phyloP scores from a whole-genome alignment of 495 filamentous ascomycete genomes.

The Cercophora sp. region DNA sequence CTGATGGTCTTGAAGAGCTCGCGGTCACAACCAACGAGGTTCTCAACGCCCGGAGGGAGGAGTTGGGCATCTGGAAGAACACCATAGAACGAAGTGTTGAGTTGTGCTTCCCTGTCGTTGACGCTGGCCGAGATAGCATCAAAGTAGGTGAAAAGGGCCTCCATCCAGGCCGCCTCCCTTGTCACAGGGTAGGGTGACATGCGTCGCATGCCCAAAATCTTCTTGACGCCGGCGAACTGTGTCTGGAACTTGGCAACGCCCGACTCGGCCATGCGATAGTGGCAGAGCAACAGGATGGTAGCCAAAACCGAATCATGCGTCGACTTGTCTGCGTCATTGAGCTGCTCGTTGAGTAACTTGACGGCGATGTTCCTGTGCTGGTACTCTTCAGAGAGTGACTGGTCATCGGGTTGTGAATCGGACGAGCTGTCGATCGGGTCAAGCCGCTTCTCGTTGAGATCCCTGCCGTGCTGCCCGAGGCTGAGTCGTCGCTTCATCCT shows the following conservation, averaged over 20 bases:
- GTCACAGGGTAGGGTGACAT: slow-evolving; percentile 63
- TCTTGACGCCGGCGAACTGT: slow-evolving; percentile 91
- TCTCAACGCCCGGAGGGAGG: slow-evolving; percentile 55
- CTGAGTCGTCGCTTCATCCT: slow-evolving; percentile 55
- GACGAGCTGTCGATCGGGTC: slow-evolving; percentile 36
- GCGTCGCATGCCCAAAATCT: slow-evolving; percentile 77
- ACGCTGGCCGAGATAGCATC: slow-evolving; percentile 91
- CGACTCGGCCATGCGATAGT: slow-evolving; percentile 91
- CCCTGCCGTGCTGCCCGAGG: slow-evolving; percentile 45
- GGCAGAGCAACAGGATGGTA: slow-evolving; percentile 80
- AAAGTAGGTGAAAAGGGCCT: slow-evolving; percentile 93
- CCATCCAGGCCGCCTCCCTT: slow-evolving; percentile 75
- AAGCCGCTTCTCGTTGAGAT: slow-evolving; percentile 31
- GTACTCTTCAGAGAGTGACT: slow-evolving; percentile 66
- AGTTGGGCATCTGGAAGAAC: slow-evolving; percentile 70
- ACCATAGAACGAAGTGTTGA: slow-evolving; percentile 60
- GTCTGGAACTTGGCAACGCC: slow-evolving; percentile 89
- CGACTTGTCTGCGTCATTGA: slow-evolving; percentile 68
- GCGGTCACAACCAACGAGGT: slow-evolving; percentile 82
- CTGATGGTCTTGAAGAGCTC: slow-evolving; percentile 73
- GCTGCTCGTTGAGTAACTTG: slow-evolving; percentile 73
- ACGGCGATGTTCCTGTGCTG: slow-evolving; percentile 79
- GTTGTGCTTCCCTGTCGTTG: slow-evolving; percentile 87
- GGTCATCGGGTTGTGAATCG: slow-evolving; percentile 41
- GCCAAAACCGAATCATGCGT: slow-evolving; percentile 84